phyloP scores from a whole-genome alignment of 2,329 filamentous ascomycete species.

The Colletotrichum spaethianum region DNA sequence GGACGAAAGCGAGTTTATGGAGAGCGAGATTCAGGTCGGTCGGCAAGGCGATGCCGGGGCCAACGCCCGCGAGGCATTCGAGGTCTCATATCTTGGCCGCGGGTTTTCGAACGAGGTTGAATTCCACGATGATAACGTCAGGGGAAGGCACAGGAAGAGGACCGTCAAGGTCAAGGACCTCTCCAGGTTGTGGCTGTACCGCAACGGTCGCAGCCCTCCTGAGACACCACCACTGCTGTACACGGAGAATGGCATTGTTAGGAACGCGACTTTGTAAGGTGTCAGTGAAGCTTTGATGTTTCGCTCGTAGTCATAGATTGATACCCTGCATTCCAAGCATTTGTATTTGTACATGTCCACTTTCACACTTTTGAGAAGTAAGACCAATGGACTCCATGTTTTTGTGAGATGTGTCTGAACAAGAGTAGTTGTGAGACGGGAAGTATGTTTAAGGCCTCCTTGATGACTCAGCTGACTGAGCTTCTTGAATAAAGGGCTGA shows the following conservation, averaged over 20 bases:
- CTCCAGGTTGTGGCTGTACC: conserved; percentile 74
- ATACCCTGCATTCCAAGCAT: conserved; percentile 13
- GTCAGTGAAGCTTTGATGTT: background rate
- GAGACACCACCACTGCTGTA: conserved; percentile 56
- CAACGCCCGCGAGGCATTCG: conserved; percentile 62
- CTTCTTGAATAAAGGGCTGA: no score
- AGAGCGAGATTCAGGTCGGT: conserved; percentile 66
- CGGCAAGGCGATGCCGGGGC: conserved; percentile 59
- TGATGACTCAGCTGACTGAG: background rate
- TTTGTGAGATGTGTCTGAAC: background rate
- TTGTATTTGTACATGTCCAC: no score
- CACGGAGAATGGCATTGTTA: conserved; percentile 54
- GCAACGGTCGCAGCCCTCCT: conserved; percentile 69
- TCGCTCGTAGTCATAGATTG: conserved; percentile 17
- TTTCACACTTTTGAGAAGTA: background rate
- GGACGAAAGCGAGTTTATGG: conserved; percentile 72
- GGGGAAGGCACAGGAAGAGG: conserved; percentile 45
- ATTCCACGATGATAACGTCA: conserved; percentile 52
- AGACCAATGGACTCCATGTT: background rate
- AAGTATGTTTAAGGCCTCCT: background rate
- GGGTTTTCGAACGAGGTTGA: conserved; percentile 56
- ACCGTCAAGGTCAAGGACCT: conserved; percentile 70
- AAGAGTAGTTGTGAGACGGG: no score
- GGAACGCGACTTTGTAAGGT: conserved; percentile 55
- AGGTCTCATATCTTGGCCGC: conserved; percentile 62